Conservation (phyloP, 257 asterid species). For the Nicotiana sylvestris region DNA sequence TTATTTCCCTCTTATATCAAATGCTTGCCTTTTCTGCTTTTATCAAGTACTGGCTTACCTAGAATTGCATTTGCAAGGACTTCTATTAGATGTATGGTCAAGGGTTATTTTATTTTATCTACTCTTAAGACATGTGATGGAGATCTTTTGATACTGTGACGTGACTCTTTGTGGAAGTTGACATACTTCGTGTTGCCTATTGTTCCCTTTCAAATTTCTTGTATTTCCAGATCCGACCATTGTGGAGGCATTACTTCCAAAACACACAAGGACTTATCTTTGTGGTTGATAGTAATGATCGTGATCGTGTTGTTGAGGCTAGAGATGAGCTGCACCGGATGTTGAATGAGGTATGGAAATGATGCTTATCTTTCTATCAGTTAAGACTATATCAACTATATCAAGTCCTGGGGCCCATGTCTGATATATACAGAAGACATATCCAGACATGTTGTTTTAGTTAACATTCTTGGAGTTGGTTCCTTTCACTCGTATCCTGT, state of each 20-base stretch:
- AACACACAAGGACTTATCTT: slow-evolving; percentile 83
- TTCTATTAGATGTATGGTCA: not conserved
- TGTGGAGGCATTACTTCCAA: slow-evolving; percentile 88
- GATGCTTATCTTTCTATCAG: not conserved
- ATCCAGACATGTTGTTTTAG: not conserved
- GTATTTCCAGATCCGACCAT: slow-evolving; percentile 61
- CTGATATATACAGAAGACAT: not conserved
- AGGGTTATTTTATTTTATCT: not conserved
- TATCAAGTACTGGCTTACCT: not conserved
- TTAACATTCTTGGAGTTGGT: not conserved
- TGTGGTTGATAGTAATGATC: slow-evolving; percentile 78
- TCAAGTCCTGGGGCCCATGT: not conserved
- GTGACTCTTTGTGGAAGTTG: not conserved
- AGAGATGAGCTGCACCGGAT: slow-evolving; percentile 82
- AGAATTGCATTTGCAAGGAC: not conserved
- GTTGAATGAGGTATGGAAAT: slow-evolving; percentile 59
- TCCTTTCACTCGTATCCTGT: not conserved
- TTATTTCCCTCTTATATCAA: not conserved
- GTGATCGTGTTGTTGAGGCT: slow-evolving; percentile 88
- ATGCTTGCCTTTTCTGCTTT: not conserved
- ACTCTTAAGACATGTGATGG: not conserved
- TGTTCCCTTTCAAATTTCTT: slow-evolving; percentile 6
- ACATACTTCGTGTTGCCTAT: not conserved
- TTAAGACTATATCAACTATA: not conserved
- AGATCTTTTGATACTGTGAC: not conserved